Evolutionary conservation across 2,329 filamentous ascomycete genomes (phyloP), one percentile per base, ranked within the genome.

Genomic region (Fusarium redolens): DNA sequence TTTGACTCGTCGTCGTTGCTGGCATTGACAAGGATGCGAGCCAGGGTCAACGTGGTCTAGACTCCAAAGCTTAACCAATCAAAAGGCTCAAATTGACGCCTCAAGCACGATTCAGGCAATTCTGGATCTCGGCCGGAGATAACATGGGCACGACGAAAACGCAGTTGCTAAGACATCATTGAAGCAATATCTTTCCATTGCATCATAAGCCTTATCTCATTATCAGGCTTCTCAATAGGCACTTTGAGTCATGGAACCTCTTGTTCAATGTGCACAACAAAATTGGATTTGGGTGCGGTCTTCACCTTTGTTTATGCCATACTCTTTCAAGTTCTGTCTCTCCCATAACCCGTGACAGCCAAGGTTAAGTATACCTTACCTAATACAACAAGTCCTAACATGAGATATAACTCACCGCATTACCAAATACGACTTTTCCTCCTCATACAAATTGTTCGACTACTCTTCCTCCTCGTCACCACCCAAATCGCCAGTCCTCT

Each of bases 51-150:
- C 17, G 9, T 22, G 33, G 30, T 33, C 44, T 45, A 41, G 35
- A 22, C 41, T 31, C 33, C 8, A 12, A 20, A 22, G 25, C 20
- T 22, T 17, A 50, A 9, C 64, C 64, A 67, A 67, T 65, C 37
- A 65, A 41, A 40, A 4, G 0, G 18, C 28, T 12, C 37, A 37
- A 45, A 50, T 22, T 30, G 8, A 22, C 25, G 4, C 62, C 38
- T 25, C 28, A 33, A 22, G 20, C 28, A 68, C 61, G 25, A 47
- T 48, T 48, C 38, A 62, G 56, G 56, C 33, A 67, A 69, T 48
- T 51, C 11, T 58, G 4, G 40, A 41, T 44, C 22, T n/a, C 28
- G 10, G 15, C 35, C 20, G 31, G 37, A 30, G 43, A 30, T 37
- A 43, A 50, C 30, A 50, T 58, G 55, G 61, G 10, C 13, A 54